phyloP scores from a whole-genome alignment of 352 stramenopile species.

The Globisporangium paroecandrum region DNA sequence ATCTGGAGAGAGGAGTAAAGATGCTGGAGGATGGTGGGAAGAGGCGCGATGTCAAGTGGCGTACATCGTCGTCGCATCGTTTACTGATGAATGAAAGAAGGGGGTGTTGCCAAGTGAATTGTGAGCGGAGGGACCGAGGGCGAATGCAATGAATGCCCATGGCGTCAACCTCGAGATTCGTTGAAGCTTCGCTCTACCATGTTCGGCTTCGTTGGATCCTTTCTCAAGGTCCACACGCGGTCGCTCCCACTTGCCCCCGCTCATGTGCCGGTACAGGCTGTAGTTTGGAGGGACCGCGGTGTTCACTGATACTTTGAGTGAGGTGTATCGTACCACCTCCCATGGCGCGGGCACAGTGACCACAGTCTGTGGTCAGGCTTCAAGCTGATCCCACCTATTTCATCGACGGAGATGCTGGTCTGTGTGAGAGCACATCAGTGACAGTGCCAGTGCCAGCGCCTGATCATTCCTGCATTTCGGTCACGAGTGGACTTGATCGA shows the following conservation, averaged over 20 bases:
- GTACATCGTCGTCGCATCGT: neutral
- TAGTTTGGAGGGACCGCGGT: neutral
- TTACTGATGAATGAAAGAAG: neutral
- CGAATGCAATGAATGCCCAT: neutral
- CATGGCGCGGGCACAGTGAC: neutral
- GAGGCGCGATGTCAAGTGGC: neutral
- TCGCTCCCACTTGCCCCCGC: neutral
- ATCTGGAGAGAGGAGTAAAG: neutral
- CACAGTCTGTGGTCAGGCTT: neutral
- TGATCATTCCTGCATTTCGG: neutral
- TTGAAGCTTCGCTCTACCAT: neutral
- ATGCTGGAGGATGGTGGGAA: neutral
- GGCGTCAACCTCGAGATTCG: neutral
- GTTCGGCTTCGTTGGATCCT: neutral
- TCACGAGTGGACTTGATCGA: neutral
- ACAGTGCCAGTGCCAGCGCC: neutral
- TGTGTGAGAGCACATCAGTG: neutral
- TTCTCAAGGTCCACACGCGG: neutral
- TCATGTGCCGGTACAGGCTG: neutral
- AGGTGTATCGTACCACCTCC: neutral
- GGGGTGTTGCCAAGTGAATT: neutral
- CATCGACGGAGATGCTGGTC: neutral
- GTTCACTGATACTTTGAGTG: neutral
- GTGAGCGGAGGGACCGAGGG: neutral
- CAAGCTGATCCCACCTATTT: constrained; percentile 4